Evolutionary conservation across 2,329 filamentous ascomycete species (phyloP), one percentile per base, ranked within the genome.

Genomic region (Huntiella abstrusa): DNA sequence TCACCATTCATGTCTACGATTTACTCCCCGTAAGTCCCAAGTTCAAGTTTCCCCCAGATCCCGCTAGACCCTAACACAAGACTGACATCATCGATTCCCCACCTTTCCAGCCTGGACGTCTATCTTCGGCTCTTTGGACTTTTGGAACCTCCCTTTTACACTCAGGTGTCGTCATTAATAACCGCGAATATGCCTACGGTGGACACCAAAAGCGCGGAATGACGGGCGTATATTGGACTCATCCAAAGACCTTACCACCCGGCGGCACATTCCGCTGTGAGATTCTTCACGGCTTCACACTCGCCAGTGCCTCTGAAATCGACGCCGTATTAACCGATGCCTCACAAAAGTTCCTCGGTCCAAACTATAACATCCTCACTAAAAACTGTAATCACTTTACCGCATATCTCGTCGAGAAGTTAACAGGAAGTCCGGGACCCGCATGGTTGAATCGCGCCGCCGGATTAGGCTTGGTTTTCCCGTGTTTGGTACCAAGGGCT

Each of bases 341-440:
- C 10, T 83, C 79, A 1, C 71, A 80, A 37, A 70, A 78, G 53
- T 92, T 91, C 55, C 69, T 77, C 48, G 84, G 84, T 17, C 77
- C 77, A 0, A 71, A 72, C 11, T 91, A 92, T 61, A 88, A 91
- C 56, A 71, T 92, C 11, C 68, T 92, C 39, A 85, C 78, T 15
- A 77, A 77, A 54, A 92, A 92, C 60, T 92, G 84, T 69, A 92
- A 92, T 59, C 84, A 92, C 59, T 92, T 92, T 59, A 88, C 83
- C 2, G 76, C 75, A 15, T 75, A 80, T 55, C 69, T 92, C 13
- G 86, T 81, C 60, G 68, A 79, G 58, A 73, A 73, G 53, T 68
- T 92, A 46, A 88, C 82, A 2, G 75, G 77, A 4, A 70, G 73
- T 40, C 65, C 75, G 1, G 81, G 80, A 0, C 84, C 84, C 0